Conservation (phyloP, 495 filamentous ascomycete species). For the Talaromyces liani region DNA sequence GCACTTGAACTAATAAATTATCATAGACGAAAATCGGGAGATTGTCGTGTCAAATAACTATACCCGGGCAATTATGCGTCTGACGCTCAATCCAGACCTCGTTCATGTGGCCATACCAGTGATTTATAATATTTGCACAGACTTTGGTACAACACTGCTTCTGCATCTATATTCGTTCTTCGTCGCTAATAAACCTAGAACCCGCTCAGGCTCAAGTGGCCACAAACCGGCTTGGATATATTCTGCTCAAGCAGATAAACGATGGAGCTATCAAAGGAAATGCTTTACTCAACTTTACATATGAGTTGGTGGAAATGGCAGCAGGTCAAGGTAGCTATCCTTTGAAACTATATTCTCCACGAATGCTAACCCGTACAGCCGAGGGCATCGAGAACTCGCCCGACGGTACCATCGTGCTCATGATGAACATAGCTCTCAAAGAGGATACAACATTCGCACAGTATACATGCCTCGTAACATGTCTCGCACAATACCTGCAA, state of each 20-base stretch:
- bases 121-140: constrained; percentile 66
- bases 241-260: constrained; percentile 29
- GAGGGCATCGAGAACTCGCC: constrained; percentile 32
- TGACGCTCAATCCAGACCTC: constrained; percentile 41
- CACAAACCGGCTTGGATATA: constrained; percentile 43
- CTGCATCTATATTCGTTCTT: neutral
- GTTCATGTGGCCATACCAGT: constrained; percentile 57
- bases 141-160: constrained; percentile 49
- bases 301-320: constrained; percentile 32
- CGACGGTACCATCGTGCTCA: constrained; percentile 30
- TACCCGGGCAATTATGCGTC: constrained; percentile 46
- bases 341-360: neutral
- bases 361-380: constrained; percentile 14
- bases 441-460: constrained; percentile 20
- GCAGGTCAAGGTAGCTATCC: constrained; percentile 32
- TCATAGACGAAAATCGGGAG: constrained; percentile 63
- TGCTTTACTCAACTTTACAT: constrained; percentile 30
- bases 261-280: constrained; percentile 26
- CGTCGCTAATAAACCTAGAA: constrained; percentile 25
- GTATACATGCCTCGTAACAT: constrained; percentile 27
- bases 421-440: constrained; percentile 25
- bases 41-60: constrained; percentile 53
- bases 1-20: too few relatives aligned
- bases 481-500: constrained; percentile 26
- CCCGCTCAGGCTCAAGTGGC: constrained; percentile 55